Conservation (phyloP, 352 stramenopile genomes). For the Pythium phragmiticola region DNA sequence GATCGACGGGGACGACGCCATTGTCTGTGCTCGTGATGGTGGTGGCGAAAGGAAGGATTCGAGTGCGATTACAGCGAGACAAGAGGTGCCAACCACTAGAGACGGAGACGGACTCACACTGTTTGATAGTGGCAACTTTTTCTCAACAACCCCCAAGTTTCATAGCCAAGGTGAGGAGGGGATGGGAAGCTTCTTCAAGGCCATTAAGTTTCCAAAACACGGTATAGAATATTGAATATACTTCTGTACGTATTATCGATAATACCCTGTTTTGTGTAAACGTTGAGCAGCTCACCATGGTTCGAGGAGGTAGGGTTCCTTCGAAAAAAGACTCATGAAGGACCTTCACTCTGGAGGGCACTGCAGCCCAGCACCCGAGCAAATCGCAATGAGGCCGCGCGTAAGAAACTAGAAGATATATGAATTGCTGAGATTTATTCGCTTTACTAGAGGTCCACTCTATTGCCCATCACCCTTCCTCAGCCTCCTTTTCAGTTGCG, state of each 20-base stretch:
- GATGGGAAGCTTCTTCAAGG: conserved; percentile 15
- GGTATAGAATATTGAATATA: not conserved
- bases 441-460: too few relatives aligned
- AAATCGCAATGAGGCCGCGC: too few relatives aligned
- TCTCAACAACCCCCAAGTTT: not conserved
- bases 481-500: too few relatives aligned
- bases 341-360: conserved; percentile 5
- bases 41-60: not conserved
- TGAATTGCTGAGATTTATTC: too few relatives aligned
- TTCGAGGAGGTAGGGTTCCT: conserved; percentile 2
- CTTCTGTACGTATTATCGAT: not conserved
- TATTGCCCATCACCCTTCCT: too few relatives aligned
- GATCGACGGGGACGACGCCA: not conserved
- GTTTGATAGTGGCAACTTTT: conserved; percentile 1
- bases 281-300: conserved; percentile 7
- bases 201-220: conserved; percentile 5
- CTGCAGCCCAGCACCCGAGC: not conserved
- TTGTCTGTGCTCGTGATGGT: not conserved
- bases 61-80: not conserved
- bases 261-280: not conserved
- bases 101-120: not conserved
- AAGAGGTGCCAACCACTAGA: not conserved
- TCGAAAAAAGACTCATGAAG: conserved; percentile 8
- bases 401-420: too few relatives aligned
- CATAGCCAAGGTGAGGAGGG: not conserved